Evolutionary conservation across 2,329 filamentous ascomycete species (phyloP).

Genomic region (Diplodia seriata): DNA sequence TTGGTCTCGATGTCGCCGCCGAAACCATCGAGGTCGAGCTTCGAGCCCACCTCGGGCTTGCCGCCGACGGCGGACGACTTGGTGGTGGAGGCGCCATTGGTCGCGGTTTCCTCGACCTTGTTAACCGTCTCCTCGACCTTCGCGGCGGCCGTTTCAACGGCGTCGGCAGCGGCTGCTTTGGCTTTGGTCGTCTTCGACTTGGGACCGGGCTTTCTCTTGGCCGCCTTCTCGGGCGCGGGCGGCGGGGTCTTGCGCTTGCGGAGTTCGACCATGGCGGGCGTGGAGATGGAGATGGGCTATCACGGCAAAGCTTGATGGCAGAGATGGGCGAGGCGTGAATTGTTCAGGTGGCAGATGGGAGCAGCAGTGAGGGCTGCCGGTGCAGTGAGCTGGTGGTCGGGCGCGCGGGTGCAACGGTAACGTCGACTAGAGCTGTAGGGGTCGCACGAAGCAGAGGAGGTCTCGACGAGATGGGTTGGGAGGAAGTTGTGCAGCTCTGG

Average conservation of each 20-base stretch:
- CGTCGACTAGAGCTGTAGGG: background rate
- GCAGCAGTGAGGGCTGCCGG: background rate
- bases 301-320: slow-evolving; percentile 7
- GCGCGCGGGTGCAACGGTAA: slow-evolving; percentile 12
- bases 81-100: slow-evolving; percentile 40
- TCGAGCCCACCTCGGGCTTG: slow-evolving; percentile 56
- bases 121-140: slow-evolving; percentile 38
- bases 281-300: background rate
- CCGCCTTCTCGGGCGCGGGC: slow-evolving; percentile 55
- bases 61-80: slow-evolving; percentile 35
- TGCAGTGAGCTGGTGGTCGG: background rate
- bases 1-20: slow-evolving; percentile 81
- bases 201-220: slow-evolving; percentile 56
- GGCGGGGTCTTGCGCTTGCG: slow-evolving; percentile 67
- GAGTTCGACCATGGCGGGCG: slow-evolving; percentile 60
- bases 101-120: slow-evolving; percentile 39
- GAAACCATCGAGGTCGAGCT: slow-evolving; percentile 61
- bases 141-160: slow-evolving; percentile 38
- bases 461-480: background rate
- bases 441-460: slow-evolving; percentile 18
- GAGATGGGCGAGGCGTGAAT: background rate
- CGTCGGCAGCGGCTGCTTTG: slow-evolving; percentile 32
- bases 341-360: background rate
- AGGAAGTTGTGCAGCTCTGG: background rate
- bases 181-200: slow-evolving; percentile 48